Evolutionary conservation across 1,139 yeast species (phyloP).

Genomic region (Chernovozyma sophiae-reginae): DNA sequence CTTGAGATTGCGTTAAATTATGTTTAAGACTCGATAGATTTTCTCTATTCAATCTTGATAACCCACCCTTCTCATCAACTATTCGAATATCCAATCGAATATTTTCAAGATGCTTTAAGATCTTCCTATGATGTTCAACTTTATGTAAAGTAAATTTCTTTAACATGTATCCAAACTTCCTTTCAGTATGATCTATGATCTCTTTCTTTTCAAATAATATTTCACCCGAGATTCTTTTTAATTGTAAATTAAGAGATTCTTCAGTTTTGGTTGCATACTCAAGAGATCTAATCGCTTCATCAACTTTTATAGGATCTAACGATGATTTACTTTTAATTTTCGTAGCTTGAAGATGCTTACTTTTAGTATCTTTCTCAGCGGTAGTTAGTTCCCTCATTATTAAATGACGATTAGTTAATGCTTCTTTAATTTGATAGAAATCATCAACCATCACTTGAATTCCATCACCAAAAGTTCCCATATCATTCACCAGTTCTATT

Average conservation of each 20-base stretch:
- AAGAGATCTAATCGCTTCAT: slow-evolving; percentile 77
- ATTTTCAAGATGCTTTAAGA: slow-evolving; percentile 70
- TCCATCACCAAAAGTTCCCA: slow-evolving; percentile 78
- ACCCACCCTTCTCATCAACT: slow-evolving; percentile 76
- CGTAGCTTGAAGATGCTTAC: slow-evolving; percentile 70
- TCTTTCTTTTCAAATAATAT: slow-evolving; percentile 72
- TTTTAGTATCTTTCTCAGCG: slow-evolving; percentile 71
- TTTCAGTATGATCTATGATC: slow-evolving; percentile 53
- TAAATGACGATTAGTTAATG: slow-evolving; percentile 86
- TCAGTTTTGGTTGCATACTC: slow-evolving; percentile 81
- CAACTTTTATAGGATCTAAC: slow-evolving; percentile 83
- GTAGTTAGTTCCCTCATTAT: slow-evolving; percentile 82
- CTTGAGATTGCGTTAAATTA: slow-evolving; percentile 47
- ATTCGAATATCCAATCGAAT: slow-evolving; percentile 71
- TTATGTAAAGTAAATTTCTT: slow-evolving; percentile 62
- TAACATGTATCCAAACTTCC: slow-evolving; percentile 49
- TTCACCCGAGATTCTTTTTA: slow-evolving; percentile 79
- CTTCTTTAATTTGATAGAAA: slow-evolving; percentile 85
- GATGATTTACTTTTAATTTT: slow-evolving; percentile 71
- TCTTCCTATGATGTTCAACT: slow-evolving; percentile 83
- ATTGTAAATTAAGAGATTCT: slow-evolving; percentile 67
- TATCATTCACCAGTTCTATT: slow-evolving; percentile 67
- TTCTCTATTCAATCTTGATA: slow-evolving; percentile 80
- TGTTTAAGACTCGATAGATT: slow-evolving; percentile 45
- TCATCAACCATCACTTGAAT: slow-evolving; percentile 62